A percentile compares a stretch with the other conserved stretches of the same genome.
phyloP scores from a whole-genome alignment of 495 filamentous ascomycete genomes.

The Penicillium paradoxum region DNA sequence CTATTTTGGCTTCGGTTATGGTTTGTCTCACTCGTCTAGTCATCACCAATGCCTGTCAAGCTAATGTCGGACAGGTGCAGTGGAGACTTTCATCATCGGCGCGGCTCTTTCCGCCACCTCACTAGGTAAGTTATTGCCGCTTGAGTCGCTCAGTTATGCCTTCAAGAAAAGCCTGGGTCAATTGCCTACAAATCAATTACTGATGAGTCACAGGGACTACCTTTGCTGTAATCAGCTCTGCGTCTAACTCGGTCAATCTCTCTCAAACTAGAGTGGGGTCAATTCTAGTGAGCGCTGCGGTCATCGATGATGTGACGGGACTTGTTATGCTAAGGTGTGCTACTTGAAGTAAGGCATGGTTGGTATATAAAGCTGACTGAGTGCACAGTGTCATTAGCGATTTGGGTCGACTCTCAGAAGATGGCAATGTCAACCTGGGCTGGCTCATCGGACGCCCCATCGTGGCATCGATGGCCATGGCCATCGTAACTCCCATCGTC shows the following conservation, averaged over 20 bases:
- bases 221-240: slow-evolving; percentile 30
- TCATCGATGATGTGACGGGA: slow-evolving; percentile 79
- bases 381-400: slow-evolving; percentile 43
- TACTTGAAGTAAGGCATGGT: not conserved
- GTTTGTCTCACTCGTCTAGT: slow-evolving; percentile 8
- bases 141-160: not conserved
- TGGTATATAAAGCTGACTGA: not conserved
- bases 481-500: slow-evolving; percentile 39
- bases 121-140: slow-evolving; percentile 17
- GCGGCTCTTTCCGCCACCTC: slow-evolving; percentile 32
- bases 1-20: slow-evolving; percentile 30
- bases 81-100: slow-evolving; percentile 36
- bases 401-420: slow-evolving; percentile 28
- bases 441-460: slow-evolving; percentile 50
- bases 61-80: slow-evolving; percentile 20
- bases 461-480: slow-evolving; percentile 52
- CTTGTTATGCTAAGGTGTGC: slow-evolving; percentile 62
- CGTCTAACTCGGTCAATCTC: slow-evolving; percentile 23
- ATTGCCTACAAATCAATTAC: not conserved
- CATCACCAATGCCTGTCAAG: not conserved
- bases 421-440: slow-evolving; percentile 30
- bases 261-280: slow-evolving; percentile 31
- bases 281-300: slow-evolving; percentile 54
- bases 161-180: not conserved
- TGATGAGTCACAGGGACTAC: slow-evolving; percentile 22